Percentiles rank a stretch among this genome's conserved stretches.
phyloP scores from a whole-genome alignment of 345 rosid species.

The Syzygium oleosum region DNA sequence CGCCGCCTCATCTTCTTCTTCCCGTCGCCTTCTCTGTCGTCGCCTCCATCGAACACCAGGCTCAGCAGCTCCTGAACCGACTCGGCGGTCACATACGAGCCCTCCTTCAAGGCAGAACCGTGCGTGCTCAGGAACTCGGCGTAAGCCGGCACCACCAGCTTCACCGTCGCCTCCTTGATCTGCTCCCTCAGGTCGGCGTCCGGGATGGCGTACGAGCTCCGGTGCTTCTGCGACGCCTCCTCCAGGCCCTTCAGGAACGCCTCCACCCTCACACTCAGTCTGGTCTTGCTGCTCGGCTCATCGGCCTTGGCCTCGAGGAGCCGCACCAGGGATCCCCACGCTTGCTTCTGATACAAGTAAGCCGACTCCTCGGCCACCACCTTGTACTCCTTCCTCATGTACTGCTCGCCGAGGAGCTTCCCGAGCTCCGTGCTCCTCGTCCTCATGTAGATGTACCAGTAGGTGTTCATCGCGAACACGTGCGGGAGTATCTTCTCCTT shows the following conservation, averaged over 20 bases:
- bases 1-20: slow-evolving; percentile 22
- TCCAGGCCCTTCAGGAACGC: slow-evolving; percentile 31
- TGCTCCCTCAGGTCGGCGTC: slow-evolving; percentile 50
- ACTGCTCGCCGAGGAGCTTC: slow-evolving; percentile 39
- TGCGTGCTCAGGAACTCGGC: slow-evolving; percentile 20
- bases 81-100: slow-evolving; percentile 22
- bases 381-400: slow-evolving; percentile 36
- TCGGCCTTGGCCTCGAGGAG: slow-evolving; percentile 21
- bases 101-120: slow-evolving; percentile 4
- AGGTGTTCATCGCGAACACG: slow-evolving; percentile 49
- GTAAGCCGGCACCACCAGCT: slow-evolving; percentile 35
- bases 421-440: slow-evolving; percentile 45
- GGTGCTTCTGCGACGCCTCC: slow-evolving; percentile 30
- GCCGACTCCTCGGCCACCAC: slow-evolving; percentile 51
- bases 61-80: slow-evolving; percentile 12
- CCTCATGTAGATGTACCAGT: slow-evolving; percentile 68
- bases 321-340: slow-evolving; percentile 41
- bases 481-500: slow-evolving; percentile 32
- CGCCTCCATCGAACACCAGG: slow-evolving; percentile 20
- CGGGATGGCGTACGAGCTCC: slow-evolving; percentile 20
- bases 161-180: slow-evolving; percentile 34
- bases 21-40: slow-evolving; percentile 9
- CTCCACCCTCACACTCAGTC: slow-evolving; percentile 21
- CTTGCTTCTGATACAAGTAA: slow-evolving; percentile 43
- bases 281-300: neutral